Evolutionary conservation across 495 filamentous ascomycete species (phyloP).

Genomic region (Beverwykella pulmonaria): DNA sequence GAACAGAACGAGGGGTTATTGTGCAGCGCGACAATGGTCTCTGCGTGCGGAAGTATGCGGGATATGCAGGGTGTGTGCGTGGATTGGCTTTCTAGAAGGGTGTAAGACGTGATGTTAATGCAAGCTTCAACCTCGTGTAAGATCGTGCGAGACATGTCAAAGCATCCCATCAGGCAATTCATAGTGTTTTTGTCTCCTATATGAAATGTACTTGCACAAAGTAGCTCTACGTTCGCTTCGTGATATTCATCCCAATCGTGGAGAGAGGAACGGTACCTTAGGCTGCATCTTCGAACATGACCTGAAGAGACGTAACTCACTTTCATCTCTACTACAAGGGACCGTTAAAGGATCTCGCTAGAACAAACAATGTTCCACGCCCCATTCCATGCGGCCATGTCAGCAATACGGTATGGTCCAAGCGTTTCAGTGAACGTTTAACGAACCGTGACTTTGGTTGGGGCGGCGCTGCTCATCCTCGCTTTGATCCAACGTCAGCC

Average conservation of each 20-base stretch:
- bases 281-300: too few relatives aligned
- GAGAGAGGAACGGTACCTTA: too few relatives aligned
- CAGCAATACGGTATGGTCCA: background rate
- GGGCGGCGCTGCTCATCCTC: background rate
- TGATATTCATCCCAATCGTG: too few relatives aligned
- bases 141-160: too few relatives aligned
- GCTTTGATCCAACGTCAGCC: slow-evolving; percentile 1
- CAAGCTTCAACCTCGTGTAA: too few relatives aligned
- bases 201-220: too few relatives aligned
- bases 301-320: too few relatives aligned
- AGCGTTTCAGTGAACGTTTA: background rate
- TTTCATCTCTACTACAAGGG: too few relatives aligned
- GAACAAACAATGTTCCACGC: background rate
- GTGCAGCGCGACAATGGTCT: background rate
- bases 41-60: background rate
- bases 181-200: too few relatives aligned
- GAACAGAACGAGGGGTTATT: background rate
- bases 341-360: background rate
- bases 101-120: background rate
- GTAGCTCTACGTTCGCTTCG: too few relatives aligned
- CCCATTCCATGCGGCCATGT: background rate
- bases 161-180: too few relatives aligned
- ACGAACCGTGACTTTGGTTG: background rate
- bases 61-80: background rate
- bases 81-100: background rate